These are phyloP conservation scores for Cyclotella choctawhatcheeana DNA, from an alignment of 108 stramenopile species.

Conservation along the genomic window DNA sequence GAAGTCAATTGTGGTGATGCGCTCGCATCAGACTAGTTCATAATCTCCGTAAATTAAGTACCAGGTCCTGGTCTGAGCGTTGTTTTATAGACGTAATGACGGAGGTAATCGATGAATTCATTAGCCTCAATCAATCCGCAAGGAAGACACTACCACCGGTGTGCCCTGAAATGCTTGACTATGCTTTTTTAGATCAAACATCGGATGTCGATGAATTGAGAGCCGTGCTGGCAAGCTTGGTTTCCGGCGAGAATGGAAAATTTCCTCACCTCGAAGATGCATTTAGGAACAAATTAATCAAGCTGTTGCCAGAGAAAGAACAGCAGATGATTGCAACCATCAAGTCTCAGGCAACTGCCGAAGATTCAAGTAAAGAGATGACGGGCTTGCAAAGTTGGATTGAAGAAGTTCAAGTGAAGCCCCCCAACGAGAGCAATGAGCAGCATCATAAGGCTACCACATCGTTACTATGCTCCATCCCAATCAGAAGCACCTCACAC, in stretches of 20 bases:
- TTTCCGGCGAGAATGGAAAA: slow-evolving; percentile 56
- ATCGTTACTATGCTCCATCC: neutral
- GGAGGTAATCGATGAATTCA: slow-evolving; percentile 19
- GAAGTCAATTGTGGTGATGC: too few species aligned
- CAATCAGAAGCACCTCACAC: neutral
- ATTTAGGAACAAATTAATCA: slow-evolving; percentile 46
- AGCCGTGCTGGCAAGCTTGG: slow-evolving; percentile 48
- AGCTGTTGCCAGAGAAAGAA: slow-evolving; percentile 46
- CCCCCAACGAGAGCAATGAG: neutral
- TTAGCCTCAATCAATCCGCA: neutral
- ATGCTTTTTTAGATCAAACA: slow-evolving; percentile 60
- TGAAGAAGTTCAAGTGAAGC: too few species aligned
- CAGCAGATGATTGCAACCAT: slow-evolving; percentile 30
- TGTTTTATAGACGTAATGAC: too few species aligned
- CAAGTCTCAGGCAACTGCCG: slow-evolving; percentile 11
- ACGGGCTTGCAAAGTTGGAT: slow-evolving; percentile 33
- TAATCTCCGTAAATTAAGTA: too few species aligned
- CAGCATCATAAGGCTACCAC: neutral
- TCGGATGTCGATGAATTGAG: slow-evolving; percentile 32
- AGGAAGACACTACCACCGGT: slow-evolving; percentile 47
- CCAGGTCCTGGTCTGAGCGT: too few species aligned
- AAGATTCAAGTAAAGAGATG: slow-evolving; percentile 33
- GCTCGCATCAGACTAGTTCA: too few species aligned
- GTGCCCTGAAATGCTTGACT: slow-evolving; percentile 73
- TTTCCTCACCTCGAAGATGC: slow-evolving; percentile 57